Percentiles rank a stretch among this genome's conserved stretches.
Evolutionary conservation across 148 eudicot genomes (phyloP).

Genomic region (Pouteria glomerata): DNA sequence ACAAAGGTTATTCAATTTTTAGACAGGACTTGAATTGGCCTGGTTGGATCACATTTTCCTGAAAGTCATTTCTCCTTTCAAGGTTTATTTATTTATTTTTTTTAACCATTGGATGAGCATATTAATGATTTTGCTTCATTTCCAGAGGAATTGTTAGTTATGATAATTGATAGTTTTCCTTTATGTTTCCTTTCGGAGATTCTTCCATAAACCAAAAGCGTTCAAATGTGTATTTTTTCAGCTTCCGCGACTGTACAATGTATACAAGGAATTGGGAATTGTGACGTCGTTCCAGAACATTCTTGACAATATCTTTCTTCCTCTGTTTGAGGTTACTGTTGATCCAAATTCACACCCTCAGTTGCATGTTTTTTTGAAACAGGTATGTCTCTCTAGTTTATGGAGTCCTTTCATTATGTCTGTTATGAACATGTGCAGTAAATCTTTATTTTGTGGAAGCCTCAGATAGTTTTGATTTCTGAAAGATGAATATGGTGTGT

Average conservation of each 20-base stretch:
- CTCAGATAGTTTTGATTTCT: neutral
- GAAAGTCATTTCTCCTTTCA: too few species aligned
- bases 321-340: conserved; percentile 95
- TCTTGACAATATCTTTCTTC: conserved; percentile 97
- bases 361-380: conserved; percentile 87
- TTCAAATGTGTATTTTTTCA: conserved; percentile 26
- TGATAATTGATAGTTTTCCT: neutral
- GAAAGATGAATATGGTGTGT: neutral
- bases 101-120: neutral
- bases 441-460: neutral
- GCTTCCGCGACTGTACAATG: conserved; percentile 93
- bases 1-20: neutral
- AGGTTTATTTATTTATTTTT: too few species aligned
- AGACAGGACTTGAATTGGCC: neutral
- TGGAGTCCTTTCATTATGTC: neutral
- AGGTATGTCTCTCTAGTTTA: conserved; percentile 42
- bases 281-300: conserved; percentile 93
- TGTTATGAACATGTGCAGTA: neutral
- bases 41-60: too few species aligned
- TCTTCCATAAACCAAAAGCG: neutral
- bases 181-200: neutral
- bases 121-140: neutral
- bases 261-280: conserved; percentile 98
- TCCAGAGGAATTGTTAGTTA: neutral
- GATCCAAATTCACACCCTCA: conserved; percentile 98